phyloP scores from a whole-genome alignment of 306 rosid genomes.

The Castanopsis chinensis region DNA sequence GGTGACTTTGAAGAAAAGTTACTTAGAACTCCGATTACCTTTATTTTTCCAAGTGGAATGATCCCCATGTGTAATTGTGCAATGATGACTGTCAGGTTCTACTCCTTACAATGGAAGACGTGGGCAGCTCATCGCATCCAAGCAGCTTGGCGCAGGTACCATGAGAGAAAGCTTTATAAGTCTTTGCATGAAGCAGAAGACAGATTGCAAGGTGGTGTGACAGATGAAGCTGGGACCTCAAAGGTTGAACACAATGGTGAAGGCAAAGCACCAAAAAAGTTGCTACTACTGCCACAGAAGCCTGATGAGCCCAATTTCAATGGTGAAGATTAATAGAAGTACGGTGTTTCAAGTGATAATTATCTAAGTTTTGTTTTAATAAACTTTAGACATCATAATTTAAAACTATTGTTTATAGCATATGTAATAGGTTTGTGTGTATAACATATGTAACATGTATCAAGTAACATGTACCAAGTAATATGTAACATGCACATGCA shows the following conservation, averaged over 20 bases:
- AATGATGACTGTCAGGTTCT: constrained; percentile 42
- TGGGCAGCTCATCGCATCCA: constrained; percentile 76
- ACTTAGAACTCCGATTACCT: not conserved
- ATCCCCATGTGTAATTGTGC: not conserved
- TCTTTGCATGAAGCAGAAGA: constrained; percentile 33
- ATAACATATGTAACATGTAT: too few relatives aligned
- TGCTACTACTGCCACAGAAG: constrained; percentile 43
- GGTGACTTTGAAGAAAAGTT: too few relatives aligned
- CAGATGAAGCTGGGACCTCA: constrained; percentile 21
- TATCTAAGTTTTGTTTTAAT: not conserved
- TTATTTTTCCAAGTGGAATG: not conserved
- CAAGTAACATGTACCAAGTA: too few relatives aligned
- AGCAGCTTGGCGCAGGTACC: constrained; percentile 64
- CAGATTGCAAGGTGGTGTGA: constrained; percentile 42
- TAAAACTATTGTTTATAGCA: too few relatives aligned
- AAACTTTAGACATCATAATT: too few relatives aligned
- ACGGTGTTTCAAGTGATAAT: not conserved
- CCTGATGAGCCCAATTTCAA: constrained; percentile 48
- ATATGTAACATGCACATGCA: too few relatives aligned
- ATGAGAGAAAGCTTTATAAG: constrained; percentile 48
- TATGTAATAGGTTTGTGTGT: not conserved
- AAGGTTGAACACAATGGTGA: constrained; percentile 23
- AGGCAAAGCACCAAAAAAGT: not conserved
- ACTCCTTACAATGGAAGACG: constrained; percentile 75
- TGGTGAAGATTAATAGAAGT: constrained; percentile 9